A percentile compares a stretch with the other conserved stretches of the same genome.
Evolutionary conservation across 805 yeast species (phyloP).

Genomic region (Hanseniaspora meyeri): DNA sequence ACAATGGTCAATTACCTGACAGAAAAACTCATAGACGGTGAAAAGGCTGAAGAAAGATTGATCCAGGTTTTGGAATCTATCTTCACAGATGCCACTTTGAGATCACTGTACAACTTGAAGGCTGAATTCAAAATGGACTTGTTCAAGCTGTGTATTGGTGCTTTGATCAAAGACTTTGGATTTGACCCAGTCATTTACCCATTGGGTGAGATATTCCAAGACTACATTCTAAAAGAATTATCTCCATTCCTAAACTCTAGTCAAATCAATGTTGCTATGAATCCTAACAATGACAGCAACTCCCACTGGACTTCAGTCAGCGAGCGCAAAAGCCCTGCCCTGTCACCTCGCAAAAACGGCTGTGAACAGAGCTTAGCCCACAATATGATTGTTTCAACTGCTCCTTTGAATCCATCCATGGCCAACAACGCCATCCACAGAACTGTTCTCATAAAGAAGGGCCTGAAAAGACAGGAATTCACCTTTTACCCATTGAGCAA

Average conservation of each 20-base stretch:
- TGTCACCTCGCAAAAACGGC: not conserved
- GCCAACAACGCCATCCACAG: slow-evolving; percentile 29
- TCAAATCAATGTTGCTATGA: not conserved
- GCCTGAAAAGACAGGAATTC: slow-evolving; percentile 47
- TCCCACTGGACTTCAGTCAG: not conserved
- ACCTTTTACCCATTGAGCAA: slow-evolving; percentile 50
- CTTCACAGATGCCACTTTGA: slow-evolving; percentile 23
- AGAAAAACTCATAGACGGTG: slow-evolving; percentile 28
- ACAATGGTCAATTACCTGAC: slow-evolving; percentile 44
- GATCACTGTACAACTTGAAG: slow-evolving; percentile 30
- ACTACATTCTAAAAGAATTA: slow-evolving; percentile 46
- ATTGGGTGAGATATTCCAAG: slow-evolving; percentile 56
- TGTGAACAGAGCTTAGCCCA: not conserved
- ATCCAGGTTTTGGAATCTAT: slow-evolving; percentile 24
- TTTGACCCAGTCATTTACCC: slow-evolving; percentile 57
- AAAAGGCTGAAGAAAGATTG: slow-evolving; percentile 28
- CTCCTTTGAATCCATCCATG: slow-evolving; percentile 28
- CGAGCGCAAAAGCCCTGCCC: not conserved
- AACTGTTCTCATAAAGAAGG: slow-evolving; percentile 39
- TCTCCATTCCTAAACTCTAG: slow-evolving; percentile 41
- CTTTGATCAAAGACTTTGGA: slow-evolving; percentile 67
- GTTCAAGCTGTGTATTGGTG: slow-evolving; percentile 50
- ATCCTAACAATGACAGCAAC: not conserved
- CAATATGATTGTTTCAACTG: slow-evolving; percentile 21
- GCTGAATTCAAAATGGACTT: slow-evolving; percentile 39